Evolutionary conservation across 208 protist species (phyloP), one percentile per base, ranked within the genome.

Genomic region (Phytomonas sp.): DNA sequence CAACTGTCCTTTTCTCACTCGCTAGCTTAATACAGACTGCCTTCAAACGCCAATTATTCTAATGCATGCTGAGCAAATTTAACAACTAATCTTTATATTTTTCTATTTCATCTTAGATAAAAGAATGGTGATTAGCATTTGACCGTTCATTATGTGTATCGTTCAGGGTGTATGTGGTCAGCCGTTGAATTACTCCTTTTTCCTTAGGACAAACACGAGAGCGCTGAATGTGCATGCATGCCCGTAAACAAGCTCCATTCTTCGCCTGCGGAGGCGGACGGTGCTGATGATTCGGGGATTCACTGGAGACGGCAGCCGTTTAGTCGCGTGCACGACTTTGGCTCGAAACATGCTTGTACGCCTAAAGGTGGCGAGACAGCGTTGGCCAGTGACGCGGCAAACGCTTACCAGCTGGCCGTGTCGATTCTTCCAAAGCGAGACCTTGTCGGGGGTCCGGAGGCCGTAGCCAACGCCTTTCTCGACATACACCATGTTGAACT

Each of bases 321-420:
- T 63, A 6, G 60, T 11, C 20, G 15, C 60, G 13, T 2, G 15
- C 3, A 34, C 1, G 15, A 20, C 4, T 63, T 11, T n/a, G 60
- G 13, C 23, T 36, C 60, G 1, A 34, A 51, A 20, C 40, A 15
- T 17, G 13, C 40, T 23, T 4, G 40, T 51, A 51, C 4, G 13
- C 13, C 40, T 20, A 51, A 20, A 51, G 40, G 20, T 17, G 2
- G 40, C 20, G 40, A 51, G 3, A 51, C 31, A 30, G 20, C 13
- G 9, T 4, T 30, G 9, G 9, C 20, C 9, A 90, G 71, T 85
- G 78, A 64, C 90, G 91, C 63, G 69, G 89, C 31, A 95, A 90
- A 68, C 79, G 78, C 29, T 92, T 87, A 11, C 85, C 92, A 51
- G 20, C 20, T 51, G 40, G 40, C 40, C 40, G 20, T 51, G 13